A percentile compares a stretch with the other conserved stretches of the same genome.
Evolutionary conservation across 2,329 filamentous ascomycete genomes (phyloP).

Genomic region (Aspergillus novoparasiticus): DNA sequence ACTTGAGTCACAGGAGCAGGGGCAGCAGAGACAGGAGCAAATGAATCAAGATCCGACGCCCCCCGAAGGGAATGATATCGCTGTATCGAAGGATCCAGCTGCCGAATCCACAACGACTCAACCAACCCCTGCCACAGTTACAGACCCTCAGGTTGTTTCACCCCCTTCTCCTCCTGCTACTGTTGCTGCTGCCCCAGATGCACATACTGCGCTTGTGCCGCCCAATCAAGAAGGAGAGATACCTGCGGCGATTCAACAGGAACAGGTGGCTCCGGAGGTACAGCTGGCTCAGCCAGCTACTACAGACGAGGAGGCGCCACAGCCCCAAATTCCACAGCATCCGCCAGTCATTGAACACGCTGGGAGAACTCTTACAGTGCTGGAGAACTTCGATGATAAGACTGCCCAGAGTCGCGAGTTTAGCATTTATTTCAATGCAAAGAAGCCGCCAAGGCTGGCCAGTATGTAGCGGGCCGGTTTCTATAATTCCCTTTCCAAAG

Average conservation of each 20-base stretch:
- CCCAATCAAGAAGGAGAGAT: constrained; percentile 5
- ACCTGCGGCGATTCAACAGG: constrained; percentile 5
- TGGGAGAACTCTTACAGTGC: constrained; percentile 60
- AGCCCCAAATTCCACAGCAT: constrained; percentile 30
- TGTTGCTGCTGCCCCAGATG: not conserved
- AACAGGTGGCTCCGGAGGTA: constrained; percentile 19
- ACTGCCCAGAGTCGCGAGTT: constrained; percentile 57
- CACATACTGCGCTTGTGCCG: constrained; percentile 1
- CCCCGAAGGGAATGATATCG: not conserved
- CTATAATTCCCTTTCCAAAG: not conserved
- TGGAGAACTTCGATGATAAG: constrained; percentile 60
- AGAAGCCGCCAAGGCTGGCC: constrained; percentile 49
- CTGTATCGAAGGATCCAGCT: not conserved
- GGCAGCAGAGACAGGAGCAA: constrained; percentile 2
- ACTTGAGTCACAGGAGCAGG: constrained; percentile 1
- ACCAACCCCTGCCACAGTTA: not conserved
- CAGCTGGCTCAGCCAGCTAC: constrained; percentile 19
- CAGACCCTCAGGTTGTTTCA: not conserved
- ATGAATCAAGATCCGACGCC: not conserved
- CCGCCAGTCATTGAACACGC: constrained; percentile 52
- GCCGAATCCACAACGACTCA: not conserved
- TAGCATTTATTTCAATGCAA: constrained; percentile 59
- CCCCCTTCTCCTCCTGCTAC: constrained; percentile 4
- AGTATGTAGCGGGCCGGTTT: constrained; percentile 40
- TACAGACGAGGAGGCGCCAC: constrained; percentile 21